Evolutionary conservation across 208 protist genomes (phyloP).

Genomic region (Trypanosoma platydactyli): DNA sequence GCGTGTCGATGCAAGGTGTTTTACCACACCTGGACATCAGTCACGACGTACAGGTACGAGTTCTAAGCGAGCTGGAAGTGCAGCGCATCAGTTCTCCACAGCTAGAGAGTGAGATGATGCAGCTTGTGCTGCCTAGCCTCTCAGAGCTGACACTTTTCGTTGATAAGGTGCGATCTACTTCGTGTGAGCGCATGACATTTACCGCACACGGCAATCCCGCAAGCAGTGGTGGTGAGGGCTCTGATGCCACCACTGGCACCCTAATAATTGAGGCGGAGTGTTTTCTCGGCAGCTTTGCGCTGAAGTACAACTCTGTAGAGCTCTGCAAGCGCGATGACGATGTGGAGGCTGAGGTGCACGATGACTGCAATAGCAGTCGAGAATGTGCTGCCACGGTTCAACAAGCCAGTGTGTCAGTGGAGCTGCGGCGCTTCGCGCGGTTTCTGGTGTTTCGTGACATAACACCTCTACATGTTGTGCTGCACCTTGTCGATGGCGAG

Average conservation of each 20-base stretch:
- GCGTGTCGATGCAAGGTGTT: constrained; percentile 44
- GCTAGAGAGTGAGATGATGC: constrained; percentile 47
- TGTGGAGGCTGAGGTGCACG: constrained; percentile 10
- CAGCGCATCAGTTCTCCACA: constrained; percentile 46
- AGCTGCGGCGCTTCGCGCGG: constrained; percentile 62
- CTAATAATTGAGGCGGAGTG: constrained; percentile 59
- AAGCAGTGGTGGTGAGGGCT: background rate
- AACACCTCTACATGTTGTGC: constrained; percentile 40
- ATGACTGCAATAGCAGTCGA: background rate
- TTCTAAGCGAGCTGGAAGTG: constrained; percentile 62
- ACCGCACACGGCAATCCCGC: constrained; percentile 17
- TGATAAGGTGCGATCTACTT: constrained; percentile 62
- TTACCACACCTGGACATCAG: constrained; percentile 51
- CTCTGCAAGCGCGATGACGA: constrained; percentile 27
- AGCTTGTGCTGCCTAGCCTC: constrained; percentile 60
- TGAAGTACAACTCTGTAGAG: constrained; percentile 63
- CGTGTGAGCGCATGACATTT: constrained; percentile 68
- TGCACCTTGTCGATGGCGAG: constrained; percentile 55
- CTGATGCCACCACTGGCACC: constrained; percentile 15
- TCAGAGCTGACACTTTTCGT: constrained; percentile 74
- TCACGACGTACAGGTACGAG: constrained; percentile 77
- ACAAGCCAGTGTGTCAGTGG: constrained; percentile 52
- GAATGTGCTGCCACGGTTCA: background rate
- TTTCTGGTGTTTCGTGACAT: constrained; percentile 73
- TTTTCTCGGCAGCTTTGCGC: constrained; percentile 54